Percentiles rank a stretch among this genome's conserved stretches.
These are phyloP conservation scores for Penicillium lividum DNA, from an alignment of 495 filamentous ascomycete species.

Conservation along the genomic window DNA sequence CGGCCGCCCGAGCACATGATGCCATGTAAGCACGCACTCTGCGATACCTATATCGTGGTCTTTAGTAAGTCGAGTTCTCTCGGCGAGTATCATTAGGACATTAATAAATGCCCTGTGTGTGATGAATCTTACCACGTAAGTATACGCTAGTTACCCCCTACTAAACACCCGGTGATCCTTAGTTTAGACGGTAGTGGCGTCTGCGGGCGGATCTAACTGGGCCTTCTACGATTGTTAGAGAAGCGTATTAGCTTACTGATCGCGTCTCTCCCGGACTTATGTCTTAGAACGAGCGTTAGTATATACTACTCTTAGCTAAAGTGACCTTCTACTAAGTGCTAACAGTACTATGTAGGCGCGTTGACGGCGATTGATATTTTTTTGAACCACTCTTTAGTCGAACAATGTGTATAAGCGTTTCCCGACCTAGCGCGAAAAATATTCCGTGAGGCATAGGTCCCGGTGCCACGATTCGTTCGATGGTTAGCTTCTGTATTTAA, in stretches of 20 bases:
- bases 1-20: constrained; percentile 31
- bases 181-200: constrained; percentile 59
- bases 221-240: constrained; percentile 45
- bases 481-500: neutral
- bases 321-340: neutral
- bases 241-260: constrained; percentile 43
- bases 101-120: constrained; percentile 36
- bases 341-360: neutral
- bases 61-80: constrained; percentile 16
- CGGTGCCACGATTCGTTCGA: neutral
- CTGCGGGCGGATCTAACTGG: constrained; percentile 50
- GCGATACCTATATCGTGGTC: constrained; percentile 28
- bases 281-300: constrained; percentile 54
- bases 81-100: constrained; percentile 20
- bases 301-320: constrained; percentile 15
- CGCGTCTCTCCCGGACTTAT: constrained; percentile 51
- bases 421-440: neutral
- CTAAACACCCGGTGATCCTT: constrained; percentile 53
- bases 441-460: neutral
- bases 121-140: constrained; percentile 32
- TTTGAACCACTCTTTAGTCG: constrained; percentile 19
- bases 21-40: constrained; percentile 34
- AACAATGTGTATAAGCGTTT: neutral
- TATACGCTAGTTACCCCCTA: constrained; percentile 32
- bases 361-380: constrained; percentile 3